Conservation (phyloP, 129 eudicot species). For the Centella asiatica region DNA sequence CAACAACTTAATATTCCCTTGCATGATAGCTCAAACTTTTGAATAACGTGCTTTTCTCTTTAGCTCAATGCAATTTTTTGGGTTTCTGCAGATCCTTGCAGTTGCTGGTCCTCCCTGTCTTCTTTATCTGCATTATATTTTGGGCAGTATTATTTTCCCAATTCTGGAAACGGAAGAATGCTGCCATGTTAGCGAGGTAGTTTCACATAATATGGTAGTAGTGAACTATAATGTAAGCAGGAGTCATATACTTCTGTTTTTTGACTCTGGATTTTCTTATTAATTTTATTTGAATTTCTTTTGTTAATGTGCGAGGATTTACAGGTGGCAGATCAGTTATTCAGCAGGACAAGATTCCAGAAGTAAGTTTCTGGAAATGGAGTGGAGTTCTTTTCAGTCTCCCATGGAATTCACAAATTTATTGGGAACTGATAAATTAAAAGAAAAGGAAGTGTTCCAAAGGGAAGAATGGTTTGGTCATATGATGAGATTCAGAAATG, state of each 20-base stretch:
- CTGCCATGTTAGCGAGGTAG: slow-evolving; percentile 76
- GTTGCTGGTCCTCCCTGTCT: slow-evolving; percentile 63
- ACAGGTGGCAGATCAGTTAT: slow-evolving; percentile 71
- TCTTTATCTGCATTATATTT: slow-evolving; percentile 55
- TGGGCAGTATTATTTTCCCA: slow-evolving; percentile 94
- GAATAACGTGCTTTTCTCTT: background rate
- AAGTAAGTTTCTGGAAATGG: slow-evolving; percentile 42
- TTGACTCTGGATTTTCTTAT: background rate
- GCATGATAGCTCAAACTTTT: background rate
- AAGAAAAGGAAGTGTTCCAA: slow-evolving; percentile 54
- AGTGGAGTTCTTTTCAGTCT: slow-evolving; percentile 44
- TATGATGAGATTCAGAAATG: slow-evolving; percentile 76
- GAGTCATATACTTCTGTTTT: background rate
- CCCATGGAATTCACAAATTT: slow-evolving; percentile 40
- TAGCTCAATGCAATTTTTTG: background rate
- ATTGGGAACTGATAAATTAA: slow-evolving; percentile 30
- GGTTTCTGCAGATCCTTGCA: slow-evolving; percentile 60
- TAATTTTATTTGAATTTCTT: background rate
- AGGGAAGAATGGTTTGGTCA: slow-evolving; percentile 84
- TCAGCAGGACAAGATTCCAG: slow-evolving; percentile 52
- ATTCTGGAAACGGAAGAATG: slow-evolving; percentile 82
- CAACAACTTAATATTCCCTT: background rate
- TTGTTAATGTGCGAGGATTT: background rate
- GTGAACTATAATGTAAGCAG: background rate
- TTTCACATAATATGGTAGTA: background rate